phyloP scores from a whole-genome alignment of 371 early-diverging fungal genomes.

The Phascolomyces articulosus region DNA sequence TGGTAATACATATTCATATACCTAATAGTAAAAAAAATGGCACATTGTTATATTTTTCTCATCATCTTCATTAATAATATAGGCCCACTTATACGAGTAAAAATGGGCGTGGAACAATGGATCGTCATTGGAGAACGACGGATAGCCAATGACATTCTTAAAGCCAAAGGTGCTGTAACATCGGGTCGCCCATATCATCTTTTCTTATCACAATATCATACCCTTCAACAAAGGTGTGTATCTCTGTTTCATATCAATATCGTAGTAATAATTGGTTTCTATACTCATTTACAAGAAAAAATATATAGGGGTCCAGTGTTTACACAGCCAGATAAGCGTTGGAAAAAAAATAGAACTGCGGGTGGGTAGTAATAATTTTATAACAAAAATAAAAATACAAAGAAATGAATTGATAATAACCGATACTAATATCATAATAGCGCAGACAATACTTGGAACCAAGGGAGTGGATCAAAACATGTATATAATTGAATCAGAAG shows the following conservation, averaged over 20 bases:
- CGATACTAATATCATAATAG: neutral
- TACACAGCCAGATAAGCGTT: neutral
- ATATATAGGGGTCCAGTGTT: conserved; percentile 2
- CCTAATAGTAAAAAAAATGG: too few species aligned
- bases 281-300: neutral
- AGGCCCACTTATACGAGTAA: conserved; percentile 17
- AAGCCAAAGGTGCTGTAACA: conserved; percentile 14
- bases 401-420: neutral
- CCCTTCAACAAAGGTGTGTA: conserved; percentile 12
- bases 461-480: neutral
- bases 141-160: conserved; percentile 23
- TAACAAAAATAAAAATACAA: neutral
- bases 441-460: conserved; percentile 7
- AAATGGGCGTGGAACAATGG: conserved; percentile 24
- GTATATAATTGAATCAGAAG: conserved; percentile 1
- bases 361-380: conserved; percentile 1
- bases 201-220: conserved; percentile 6
- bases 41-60: too few species aligned
- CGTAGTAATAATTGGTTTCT: neutral
- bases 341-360: conserved; percentile 4
- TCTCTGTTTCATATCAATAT: neutral
- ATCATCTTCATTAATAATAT: too few species aligned
- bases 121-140: conserved; percentile 19
- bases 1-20: too few species aligned
- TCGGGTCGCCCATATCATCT: conserved; percentile 15